These are phyloP conservation scores for Debaryomyces tyrocola DNA, from an alignment of 805 yeast genomes.

Conservation along the genomic window DNA sequence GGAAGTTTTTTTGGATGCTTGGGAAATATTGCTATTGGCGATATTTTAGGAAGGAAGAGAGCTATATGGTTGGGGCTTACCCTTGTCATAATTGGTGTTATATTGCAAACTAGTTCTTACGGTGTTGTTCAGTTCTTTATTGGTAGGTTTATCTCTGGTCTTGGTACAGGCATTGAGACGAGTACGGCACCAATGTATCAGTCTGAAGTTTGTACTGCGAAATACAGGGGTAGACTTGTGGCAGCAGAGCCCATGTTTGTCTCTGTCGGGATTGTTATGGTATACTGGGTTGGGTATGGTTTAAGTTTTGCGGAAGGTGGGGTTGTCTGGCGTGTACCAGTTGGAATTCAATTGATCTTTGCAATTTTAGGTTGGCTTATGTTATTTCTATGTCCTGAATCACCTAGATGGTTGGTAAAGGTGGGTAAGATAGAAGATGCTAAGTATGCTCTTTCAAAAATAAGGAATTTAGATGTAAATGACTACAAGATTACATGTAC, in stretches of 20 bases:
- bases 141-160: slow-evolving; percentile 46
- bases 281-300: slow-evolving; percentile 27
- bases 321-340: slow-evolving; percentile 24
- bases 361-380: slow-evolving; percentile 37
- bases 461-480: not conserved
- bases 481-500: not conserved
- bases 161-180: slow-evolving; percentile 38
- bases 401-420: slow-evolving; percentile 46
- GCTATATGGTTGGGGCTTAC: slow-evolving; percentile 25
- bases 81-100: slow-evolving; percentile 26
- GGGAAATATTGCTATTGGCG: slow-evolving; percentile 31
- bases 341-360: slow-evolving; percentile 29
- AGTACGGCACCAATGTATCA: slow-evolving; percentile 45
- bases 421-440: slow-evolving; percentile 33
- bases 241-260: slow-evolving; percentile 32
- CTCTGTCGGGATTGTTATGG: slow-evolving; percentile 41
- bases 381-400: slow-evolving; percentile 42
- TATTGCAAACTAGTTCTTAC: slow-evolving; percentile 25
- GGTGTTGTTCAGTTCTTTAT: slow-evolving; percentile 31
- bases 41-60: slow-evolving; percentile 32
- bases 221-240: slow-evolving; percentile 37
- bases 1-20: slow-evolving; percentile 26
- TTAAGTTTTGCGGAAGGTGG: slow-evolving; percentile 39
- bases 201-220: slow-evolving; percentile 44
- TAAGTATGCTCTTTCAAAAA: not conserved